Percentiles rank a stretch among this genome's conserved stretches.
These are phyloP conservation scores for Nicotiana attenuata DNA, from an alignment of 257 asterid species.

Conservation along the genomic window DNA sequence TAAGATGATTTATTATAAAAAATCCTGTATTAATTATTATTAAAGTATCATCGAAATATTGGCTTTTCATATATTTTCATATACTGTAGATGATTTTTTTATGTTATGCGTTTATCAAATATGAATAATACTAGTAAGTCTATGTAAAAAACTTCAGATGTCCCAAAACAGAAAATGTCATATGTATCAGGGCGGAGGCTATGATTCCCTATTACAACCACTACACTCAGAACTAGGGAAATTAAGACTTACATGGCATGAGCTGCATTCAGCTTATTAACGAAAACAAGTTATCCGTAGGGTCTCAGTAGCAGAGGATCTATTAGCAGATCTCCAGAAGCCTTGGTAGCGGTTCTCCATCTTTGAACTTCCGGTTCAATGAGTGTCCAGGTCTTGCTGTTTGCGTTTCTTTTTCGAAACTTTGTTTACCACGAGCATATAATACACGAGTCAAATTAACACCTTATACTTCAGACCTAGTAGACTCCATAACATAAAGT, in stretches of 20 bases:
- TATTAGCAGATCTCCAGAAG: background rate
- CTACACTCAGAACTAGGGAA: background rate
- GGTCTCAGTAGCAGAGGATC: background rate
- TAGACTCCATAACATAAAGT: background rate
- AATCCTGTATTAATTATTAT: no score
- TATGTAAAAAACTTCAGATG: background rate
- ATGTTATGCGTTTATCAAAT: no score
- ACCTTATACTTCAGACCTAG: background rate
- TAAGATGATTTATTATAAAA: no score
- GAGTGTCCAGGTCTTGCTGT: background rate
- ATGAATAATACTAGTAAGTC: background rate
- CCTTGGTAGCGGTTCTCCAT: background rate
- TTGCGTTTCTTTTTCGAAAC: background rate
- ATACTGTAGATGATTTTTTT: no score
- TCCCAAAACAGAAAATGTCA: background rate
- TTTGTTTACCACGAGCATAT: no score
- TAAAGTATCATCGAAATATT: no score
- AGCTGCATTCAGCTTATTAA: background rate
- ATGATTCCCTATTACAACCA: background rate
- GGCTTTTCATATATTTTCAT: no score
- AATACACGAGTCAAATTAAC: no score
- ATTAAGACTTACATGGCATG: background rate
- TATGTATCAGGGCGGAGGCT: background rate
- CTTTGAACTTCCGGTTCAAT: background rate
- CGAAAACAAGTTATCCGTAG: background rate